phyloP scores from a whole-genome alignment of 2,329 filamentous ascomycete genomes.

The Dothideomycetes sp. region DNA sequence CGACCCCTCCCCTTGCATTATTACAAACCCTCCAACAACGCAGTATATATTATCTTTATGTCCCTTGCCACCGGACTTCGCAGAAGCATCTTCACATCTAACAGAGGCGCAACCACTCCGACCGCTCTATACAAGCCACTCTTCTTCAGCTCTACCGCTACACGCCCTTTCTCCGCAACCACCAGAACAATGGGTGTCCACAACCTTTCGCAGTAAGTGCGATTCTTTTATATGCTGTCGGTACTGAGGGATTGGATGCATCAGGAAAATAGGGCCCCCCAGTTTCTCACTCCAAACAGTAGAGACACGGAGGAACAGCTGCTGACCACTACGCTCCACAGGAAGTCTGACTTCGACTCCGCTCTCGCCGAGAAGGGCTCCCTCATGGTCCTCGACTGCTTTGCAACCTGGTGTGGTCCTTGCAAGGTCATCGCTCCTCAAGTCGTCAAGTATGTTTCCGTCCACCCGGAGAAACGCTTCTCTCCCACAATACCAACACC shows the following conservation, averaged over 20 bases:
- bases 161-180: slow-evolving; percentile 29
- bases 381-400: slow-evolving; percentile 73
- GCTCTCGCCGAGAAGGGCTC: slow-evolving; percentile 42
- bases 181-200: slow-evolving; percentile 38
- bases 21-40: neutral
- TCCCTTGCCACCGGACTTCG: slow-evolving; percentile 6
- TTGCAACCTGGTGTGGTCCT: slow-evolving; percentile 85
- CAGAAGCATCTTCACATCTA: slow-evolving; percentile 8
- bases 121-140: slow-evolving; percentile 8
- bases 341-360: slow-evolving; percentile 47
- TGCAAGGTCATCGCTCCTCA: slow-evolving; percentile 83
- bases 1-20: neutral
- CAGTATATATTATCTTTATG: slow-evolving; percentile 4
- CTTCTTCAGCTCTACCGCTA: slow-evolving; percentile 13
- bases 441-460: slow-evolving; percentile 48
- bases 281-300: too few relatives aligned
- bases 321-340: slow-evolving; percentile 22
- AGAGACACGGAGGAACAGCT: neutral
- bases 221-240: too few relatives aligned
- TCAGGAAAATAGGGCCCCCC: too few relatives aligned
- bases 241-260: too few relatives aligned
- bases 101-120: slow-evolving; percentile 9
- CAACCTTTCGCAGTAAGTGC: slow-evolving; percentile 35
- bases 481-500: slow-evolving; percentile 6
- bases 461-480: neutral